Conservation (phyloP, 106 monocot species). For the Alisma plantagoaquatica region DNA sequence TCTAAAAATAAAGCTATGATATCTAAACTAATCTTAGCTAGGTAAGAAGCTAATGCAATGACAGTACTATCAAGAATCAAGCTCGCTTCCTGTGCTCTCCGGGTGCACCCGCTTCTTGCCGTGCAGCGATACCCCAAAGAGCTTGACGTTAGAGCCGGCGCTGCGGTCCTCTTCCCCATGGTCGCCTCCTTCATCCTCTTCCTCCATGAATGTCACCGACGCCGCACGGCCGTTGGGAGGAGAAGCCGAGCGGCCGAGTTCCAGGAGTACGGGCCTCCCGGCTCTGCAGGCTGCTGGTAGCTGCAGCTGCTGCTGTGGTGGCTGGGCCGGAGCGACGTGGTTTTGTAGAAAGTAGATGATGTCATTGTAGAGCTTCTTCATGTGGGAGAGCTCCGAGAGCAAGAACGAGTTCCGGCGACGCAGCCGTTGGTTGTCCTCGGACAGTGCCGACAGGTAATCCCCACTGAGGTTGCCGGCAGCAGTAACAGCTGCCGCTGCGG, state of each 20-base stretch:
- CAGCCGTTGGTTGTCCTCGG: constrained; percentile 55
- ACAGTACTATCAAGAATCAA: too few relatives aligned
- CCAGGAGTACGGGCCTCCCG: background rate
- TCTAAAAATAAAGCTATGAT: too few relatives aligned
- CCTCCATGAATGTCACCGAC: background rate
- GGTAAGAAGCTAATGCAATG: too few relatives aligned
- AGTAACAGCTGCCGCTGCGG: constrained; percentile 6
- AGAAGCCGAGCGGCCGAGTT: too few relatives aligned
- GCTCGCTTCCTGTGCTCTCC: too few relatives aligned
- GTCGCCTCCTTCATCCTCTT: background rate
- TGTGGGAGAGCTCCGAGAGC: constrained; percentile 55
- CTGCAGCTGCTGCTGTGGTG: background rate
- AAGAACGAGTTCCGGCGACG: constrained; percentile 34
- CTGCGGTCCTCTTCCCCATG: background rate
- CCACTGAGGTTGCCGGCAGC: too few relatives aligned
- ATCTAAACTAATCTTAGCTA: too few relatives aligned
- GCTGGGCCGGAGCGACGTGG: constrained; percentile 18
- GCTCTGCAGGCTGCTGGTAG: background rate
- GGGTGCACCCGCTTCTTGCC: background rate
- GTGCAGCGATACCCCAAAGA: background rate
- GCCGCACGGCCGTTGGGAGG: too few relatives aligned
- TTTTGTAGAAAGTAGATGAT: constrained; percentile 66
- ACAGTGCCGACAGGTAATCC: too few relatives aligned
- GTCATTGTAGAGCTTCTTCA: constrained; percentile 78
- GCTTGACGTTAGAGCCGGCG: background rate